Base-by-base conservation (phyloP, 108 stramenopile species). In the Nannochloropsis salina region DNA sequence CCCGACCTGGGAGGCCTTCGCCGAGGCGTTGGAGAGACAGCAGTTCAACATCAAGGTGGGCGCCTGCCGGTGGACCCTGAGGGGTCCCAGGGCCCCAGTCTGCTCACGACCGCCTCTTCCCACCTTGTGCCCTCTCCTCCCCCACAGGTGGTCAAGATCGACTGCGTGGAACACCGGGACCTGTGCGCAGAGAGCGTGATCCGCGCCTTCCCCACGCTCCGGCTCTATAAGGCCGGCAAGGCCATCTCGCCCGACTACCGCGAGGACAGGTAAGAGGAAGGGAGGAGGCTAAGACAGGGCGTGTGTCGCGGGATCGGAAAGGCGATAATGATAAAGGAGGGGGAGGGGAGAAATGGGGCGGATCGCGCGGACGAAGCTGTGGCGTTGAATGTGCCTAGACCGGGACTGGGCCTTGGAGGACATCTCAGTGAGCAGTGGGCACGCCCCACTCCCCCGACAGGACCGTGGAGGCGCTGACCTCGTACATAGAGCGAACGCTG, bases 201-300 rank as follows among this genome's bases (percentile, higher is more conserved):
- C 83, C 91, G 91, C 41, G 96, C 96, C 11, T 98, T 96, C 88
- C 97, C 97, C 9, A 95, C 96, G 1, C 84, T 98, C 42, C 92
- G 95, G 45, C 91, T 96, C 86, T 98, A 95, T 91, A 89, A 86
- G 85, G 43, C 21, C 42, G 91, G 90, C 18, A 44, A 61, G 61
- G 84, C 74, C 41, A 86, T 90, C 20, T 88, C 93, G 42, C 41
- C 88, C 43, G 96, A 96, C 88, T 98, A 94, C 86, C 93, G 93
- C 21, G 80, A 31, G 1, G 80, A 22, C 21, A 81, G 47, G 80
- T 81, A 21, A 4, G 81, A 40, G 41, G 22, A 81, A 3, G 81
- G 81, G 40, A 8, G 40, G 81, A 81, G 81, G 41, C 15, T 1
- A 18, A 61, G 51, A 1, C 15, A 61, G 51, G 31, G 31, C 31